Base-by-base conservation (phyloP, 306 rosid genomes). In the Alnus glutinosa region DNA sequence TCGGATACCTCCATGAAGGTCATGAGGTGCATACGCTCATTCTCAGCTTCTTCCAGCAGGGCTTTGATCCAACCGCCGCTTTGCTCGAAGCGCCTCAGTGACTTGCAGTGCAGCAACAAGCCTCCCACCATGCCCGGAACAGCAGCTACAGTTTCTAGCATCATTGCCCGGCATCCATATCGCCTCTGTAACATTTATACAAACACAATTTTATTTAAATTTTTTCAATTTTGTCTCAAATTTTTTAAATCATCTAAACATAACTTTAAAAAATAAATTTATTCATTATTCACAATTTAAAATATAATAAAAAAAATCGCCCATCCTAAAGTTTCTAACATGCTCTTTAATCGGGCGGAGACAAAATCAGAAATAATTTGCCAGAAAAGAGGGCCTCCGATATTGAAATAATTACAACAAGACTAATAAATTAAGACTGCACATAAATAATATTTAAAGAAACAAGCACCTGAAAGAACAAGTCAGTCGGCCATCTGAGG, bases 81-180 rank as follows among this genome's bases (percentile, higher is more conserved):
- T 66, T 92, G 91, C 86, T 92, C 91, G 5, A 92, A 92, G 3
- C 88, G 80, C 15, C 94, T 70, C 9, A 92, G 83, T 1, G 94
- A 92, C 74, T 90, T 90, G 84, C 61, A 80, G 75, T 92, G 97
- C 28, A 92, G 87, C 3, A 92, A 77, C 88, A 89, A 73, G 51
- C 97, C 97, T 72, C 85, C 97, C 4, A 92, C 97, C 97, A 92
- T 92, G 48, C 97, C 97, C 0, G 97, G 97, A 0, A 92, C 93
- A 13, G 97, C 97, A 7, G 97, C 97, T 72, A 92, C 94, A 0
- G 97, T 92, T 81, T 92, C 97, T 0, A 92, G 89, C 97, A 92
- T 92, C 93, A 92, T 92, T 71, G 93, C 94, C 9, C 97, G 92
- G 85, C 93, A 92, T 34, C 97, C 97, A 79, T 90, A 92, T 42